phyloP scores from a whole-genome alignment of 805 yeast species.

The Pichia scutulata region DNA sequence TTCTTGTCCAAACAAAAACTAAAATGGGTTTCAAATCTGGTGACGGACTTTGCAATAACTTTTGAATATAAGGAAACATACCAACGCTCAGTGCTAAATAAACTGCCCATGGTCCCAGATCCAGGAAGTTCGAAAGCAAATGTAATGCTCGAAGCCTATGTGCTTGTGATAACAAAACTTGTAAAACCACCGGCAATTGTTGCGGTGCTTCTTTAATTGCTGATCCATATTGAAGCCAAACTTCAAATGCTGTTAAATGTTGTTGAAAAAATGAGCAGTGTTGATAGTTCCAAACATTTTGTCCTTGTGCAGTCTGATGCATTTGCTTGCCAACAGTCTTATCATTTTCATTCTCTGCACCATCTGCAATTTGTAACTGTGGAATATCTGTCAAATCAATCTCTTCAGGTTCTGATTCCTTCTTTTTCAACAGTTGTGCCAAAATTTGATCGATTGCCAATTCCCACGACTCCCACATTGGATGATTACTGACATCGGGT shows the following conservation, averaged over 20 bases:
- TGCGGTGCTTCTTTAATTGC: slow-evolving; percentile 84
- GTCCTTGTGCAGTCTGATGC: background rate
- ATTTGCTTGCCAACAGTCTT: background rate
- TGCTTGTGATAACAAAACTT: slow-evolving; percentile 87
- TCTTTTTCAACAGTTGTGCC: slow-evolving; percentile 50
- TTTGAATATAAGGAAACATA: slow-evolving; percentile 89
- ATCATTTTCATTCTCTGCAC: slow-evolving; percentile 1
- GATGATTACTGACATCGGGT: slow-evolving; percentile 78
- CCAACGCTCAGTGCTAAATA: slow-evolving; percentile 89
- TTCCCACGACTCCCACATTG: slow-evolving; percentile 99
- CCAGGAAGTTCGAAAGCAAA: slow-evolving; percentile 75
- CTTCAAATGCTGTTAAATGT: slow-evolving; percentile 90
- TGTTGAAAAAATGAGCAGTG: slow-evolving; percentile 94
- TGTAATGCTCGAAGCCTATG: slow-evolving; percentile 87
- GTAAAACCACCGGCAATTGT: slow-evolving; percentile 88
- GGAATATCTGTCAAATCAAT: slow-evolving; percentile 25
- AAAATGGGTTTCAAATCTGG: slow-evolving; percentile 90
- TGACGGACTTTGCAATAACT: slow-evolving; percentile 87
- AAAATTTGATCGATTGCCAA: slow-evolving; percentile 91
- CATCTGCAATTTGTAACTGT: slow-evolving; percentile 23
- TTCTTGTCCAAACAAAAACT: slow-evolving; percentile 95
- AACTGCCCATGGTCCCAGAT: slow-evolving; percentile 97
- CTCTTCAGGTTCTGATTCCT: slow-evolving; percentile 18
- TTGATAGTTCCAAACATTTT: slow-evolving; percentile 48
- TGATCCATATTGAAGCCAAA: slow-evolving; percentile 90